Evolutionary conservation across 2,329 filamentous ascomycete species (phyloP).

Genomic region (Huntiella moniliformis): DNA sequence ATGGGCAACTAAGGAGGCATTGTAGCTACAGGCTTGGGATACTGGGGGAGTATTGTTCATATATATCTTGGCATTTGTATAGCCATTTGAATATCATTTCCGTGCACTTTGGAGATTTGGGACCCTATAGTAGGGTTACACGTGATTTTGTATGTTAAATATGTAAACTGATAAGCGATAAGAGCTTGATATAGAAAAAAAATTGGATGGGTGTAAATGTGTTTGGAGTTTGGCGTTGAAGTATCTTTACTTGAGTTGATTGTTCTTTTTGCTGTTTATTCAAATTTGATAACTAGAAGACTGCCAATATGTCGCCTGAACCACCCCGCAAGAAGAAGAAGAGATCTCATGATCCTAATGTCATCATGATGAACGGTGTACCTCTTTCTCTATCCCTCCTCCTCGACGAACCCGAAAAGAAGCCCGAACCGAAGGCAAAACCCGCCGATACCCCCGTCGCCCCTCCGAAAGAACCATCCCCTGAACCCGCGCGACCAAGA

Average conservation of each 20-base stretch:
- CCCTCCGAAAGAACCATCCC: background rate
- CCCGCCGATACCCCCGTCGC: constrained; percentile 13
- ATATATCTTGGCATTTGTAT: too few species aligned
- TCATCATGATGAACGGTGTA: constrained; percentile 29
- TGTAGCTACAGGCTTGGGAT: too few species aligned
- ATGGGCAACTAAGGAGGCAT: constrained; percentile 7
- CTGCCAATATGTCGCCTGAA: constrained; percentile 4
- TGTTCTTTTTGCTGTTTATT: background rate
- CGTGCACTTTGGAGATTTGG: too few species aligned
- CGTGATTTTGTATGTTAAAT: background rate
- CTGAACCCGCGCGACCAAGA: background rate
- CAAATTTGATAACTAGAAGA: too few species aligned
- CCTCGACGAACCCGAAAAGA: constrained; percentile 19
- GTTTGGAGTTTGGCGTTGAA: background rate
- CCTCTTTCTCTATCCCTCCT: constrained; percentile 31
- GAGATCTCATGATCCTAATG: constrained; percentile 17
- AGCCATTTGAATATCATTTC: too few species aligned
- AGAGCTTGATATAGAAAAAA: too few species aligned
- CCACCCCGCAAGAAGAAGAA: constrained; percentile 23
- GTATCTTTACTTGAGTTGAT: background rate
- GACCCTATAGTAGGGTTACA: background rate
- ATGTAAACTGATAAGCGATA: too few species aligned
- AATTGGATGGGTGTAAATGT: background rate
- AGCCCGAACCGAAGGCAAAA: constrained; percentile 19
- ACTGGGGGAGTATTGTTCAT: too few species aligned